Conservation (phyloP, 441 rosid genomes). For the Erodium moschatum region DNA sequence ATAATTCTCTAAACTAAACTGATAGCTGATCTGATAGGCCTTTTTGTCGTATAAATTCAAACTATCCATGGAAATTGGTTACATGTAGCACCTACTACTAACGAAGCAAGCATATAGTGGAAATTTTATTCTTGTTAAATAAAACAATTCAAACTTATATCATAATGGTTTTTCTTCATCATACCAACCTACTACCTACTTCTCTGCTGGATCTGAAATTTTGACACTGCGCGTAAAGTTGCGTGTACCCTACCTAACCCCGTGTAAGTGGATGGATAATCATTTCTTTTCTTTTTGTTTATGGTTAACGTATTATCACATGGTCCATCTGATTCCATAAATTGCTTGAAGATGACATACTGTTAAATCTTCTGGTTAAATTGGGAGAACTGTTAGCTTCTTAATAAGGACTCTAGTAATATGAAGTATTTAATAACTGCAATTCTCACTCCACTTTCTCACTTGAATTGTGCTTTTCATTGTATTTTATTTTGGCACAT, state of each 20-base stretch:
- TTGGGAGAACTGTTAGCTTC: neutral
- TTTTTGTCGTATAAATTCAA: too few species aligned
- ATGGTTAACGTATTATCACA: neutral
- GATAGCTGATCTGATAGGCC: neutral
- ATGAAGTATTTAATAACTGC: neutral
- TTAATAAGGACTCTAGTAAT: neutral
- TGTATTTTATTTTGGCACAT: neutral
- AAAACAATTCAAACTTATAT: too few species aligned
- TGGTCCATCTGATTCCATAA: neutral
- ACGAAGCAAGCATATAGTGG: too few species aligned
- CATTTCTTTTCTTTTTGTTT: neutral
- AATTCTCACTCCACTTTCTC: neutral
- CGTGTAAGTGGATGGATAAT: neutral
- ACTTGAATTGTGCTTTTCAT: neutral
- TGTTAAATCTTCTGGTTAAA: neutral
- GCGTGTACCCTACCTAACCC: neutral
- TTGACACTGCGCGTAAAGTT: too few species aligned
- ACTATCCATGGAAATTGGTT: too few species aligned
- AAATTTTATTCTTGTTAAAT: too few species aligned
- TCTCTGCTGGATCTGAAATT: too few species aligned
- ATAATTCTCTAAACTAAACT: slow-evolving; percentile 3
- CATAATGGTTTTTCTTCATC: too few species aligned
- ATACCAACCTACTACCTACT: too few species aligned
- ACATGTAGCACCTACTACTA: too few species aligned
- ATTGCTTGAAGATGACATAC: neutral